Evolutionary conservation across 257 asterid genomes (phyloP).

Genomic region (Nicotiana undulata): DNA sequence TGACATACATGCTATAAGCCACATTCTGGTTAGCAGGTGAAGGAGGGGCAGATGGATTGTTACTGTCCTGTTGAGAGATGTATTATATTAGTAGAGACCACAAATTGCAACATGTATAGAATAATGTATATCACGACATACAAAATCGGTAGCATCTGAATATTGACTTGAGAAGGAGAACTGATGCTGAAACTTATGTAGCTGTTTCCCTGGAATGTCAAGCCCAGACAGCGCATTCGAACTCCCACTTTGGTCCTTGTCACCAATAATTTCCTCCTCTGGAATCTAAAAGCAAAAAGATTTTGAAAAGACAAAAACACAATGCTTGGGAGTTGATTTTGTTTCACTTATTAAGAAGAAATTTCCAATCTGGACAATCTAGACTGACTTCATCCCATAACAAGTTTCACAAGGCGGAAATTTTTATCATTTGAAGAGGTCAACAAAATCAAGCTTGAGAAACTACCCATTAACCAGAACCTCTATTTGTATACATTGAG

Average conservation of each 20-base stretch:
- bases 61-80: conserved; percentile 62
- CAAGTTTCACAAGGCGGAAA: not conserved
- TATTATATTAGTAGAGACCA: conserved; percentile 17
- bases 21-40: conserved; percentile 32
- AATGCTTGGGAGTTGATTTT: not conserved
- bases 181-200: conserved; percentile 55
- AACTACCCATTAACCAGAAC: not conserved
- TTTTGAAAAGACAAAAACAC: not conserved
- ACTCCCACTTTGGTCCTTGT: conserved; percentile 53
- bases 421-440: not conserved
- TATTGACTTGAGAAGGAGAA: conserved; percentile 56
- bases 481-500: not conserved
- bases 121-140: conserved; percentile 25
- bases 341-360: not conserved
- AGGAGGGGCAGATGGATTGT: conserved; percentile 35
- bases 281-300: conserved; percentile 42
- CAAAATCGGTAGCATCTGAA: conserved; percentile 64
- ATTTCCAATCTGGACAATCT: not conserved
- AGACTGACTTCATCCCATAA: not conserved
- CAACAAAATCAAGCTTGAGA: not conserved
- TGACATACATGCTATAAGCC: conserved; percentile 43
- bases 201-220: conserved; percentile 39
- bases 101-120: not conserved
- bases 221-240: conserved; percentile 16
- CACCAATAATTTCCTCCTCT: conserved; percentile 61